Evolutionary conservation across 2,329 filamentous ascomycete genomes (phyloP), one percentile per base, ranked within the genome.

Genomic region (Leptosphaerulina australis): DNA sequence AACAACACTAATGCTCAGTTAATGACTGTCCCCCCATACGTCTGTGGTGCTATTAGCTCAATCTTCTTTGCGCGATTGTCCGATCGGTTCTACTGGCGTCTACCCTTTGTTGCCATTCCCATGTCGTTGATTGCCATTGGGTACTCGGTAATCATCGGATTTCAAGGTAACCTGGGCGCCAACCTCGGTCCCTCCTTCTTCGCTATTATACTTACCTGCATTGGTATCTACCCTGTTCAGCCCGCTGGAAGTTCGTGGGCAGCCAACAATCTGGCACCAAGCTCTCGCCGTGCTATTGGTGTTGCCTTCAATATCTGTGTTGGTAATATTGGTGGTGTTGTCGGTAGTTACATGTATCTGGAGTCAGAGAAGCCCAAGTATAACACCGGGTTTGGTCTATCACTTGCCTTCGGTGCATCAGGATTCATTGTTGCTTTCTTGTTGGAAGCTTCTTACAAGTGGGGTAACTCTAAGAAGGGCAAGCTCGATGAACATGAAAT

Each of bases 111-210:
- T 24, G 59, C 60, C 1, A 62, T 62, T 7, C 58, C 64, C 0
- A 57, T 77, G 2, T 66, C 74, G 1, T 72, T 76, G 4, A 59
- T 66, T 39, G 59, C 59, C 24, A 60, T 64, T 21, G 64, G 59
- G 4, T 67, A 66, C 33, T 45, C 61, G 8, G 30, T 67, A 36
- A 72, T 75, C 10, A 73, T 77, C 10, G 71, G 78, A 1, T 74
- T 75, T 14, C 69, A 72, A 25, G 71, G 60, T 4, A 57, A 74
- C 9, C 71, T 77, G 17, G 53, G 69, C 15, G 51, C 71, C 18
- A 77, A 78, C 43, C 68, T 79, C 14, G 73, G 68, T 0, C 57
- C 74, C 0, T 74, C 74, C 43, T 78, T 77, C 52, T 77, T 79
- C 38, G 76, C 71, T 0, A 72, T 79, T 22, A 76, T 73, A 29